Conservation (phyloP, 257 asterid genomes). For the Nicotiana tabacum region DNA sequence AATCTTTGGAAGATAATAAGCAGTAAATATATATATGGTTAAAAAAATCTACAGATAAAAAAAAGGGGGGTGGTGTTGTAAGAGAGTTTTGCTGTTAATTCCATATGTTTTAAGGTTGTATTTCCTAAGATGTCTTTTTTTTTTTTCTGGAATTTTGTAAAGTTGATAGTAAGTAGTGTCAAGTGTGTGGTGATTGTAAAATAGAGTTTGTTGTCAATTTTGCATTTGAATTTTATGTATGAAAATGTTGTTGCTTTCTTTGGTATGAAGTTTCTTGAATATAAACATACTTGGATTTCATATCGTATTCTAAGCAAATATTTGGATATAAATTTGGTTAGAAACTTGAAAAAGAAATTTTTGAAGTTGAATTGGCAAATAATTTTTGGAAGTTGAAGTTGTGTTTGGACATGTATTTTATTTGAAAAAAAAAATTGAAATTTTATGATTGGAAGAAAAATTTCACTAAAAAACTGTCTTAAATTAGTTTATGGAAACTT, state of each 20-base stretch:
- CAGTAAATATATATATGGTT: no score
- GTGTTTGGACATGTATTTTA: no score
- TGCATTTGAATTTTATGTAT: not conserved
- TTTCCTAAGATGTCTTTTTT: not conserved
- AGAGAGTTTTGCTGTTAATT: not conserved
- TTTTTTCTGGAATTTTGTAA: not conserved
- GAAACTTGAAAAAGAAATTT: no score
- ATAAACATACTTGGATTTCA: not conserved
- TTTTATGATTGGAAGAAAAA: no score
- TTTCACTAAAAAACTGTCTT: no score
- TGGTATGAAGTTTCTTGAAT: not conserved
- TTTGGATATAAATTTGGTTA: no score
- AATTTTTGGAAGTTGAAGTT: no score
- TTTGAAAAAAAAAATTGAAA: no score
- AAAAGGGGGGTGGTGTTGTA: not conserved
- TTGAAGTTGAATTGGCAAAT: no score
- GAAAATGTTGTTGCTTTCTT: not conserved
- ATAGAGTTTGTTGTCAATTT: not conserved
- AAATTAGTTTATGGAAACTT: no score
- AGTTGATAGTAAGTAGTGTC: not conserved
- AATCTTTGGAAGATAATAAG: constrained; percentile 43
- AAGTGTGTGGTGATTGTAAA: not conserved
- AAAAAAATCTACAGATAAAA: no score
- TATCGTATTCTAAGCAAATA: no score
- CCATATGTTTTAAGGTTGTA: not conserved